A percentile compares a stretch with the other conserved stretches of the same genome.
Evolutionary conservation across 306 rosid species (phyloP).

Genomic region (Begonia peltatifolia): DNA sequence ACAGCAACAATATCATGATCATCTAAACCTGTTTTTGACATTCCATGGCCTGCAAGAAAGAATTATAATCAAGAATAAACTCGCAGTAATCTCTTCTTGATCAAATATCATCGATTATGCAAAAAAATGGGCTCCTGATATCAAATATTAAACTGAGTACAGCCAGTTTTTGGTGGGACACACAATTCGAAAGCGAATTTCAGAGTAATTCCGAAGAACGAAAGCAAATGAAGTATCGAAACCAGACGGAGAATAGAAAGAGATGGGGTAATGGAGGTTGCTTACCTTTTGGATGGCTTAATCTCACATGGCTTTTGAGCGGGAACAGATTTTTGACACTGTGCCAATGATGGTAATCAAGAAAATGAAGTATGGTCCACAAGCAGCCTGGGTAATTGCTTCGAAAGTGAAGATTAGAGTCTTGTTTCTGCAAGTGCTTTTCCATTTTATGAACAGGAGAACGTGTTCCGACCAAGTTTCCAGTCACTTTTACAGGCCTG

Average conservation of each 20-base stretch:
- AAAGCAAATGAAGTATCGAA: too few species aligned
- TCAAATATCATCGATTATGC: too few species aligned
- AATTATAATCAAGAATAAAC: not conserved
- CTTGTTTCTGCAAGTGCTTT: conserved; percentile 27
- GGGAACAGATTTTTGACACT: conserved; percentile 41
- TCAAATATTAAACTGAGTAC: too few species aligned
- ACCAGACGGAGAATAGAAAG: not conserved
- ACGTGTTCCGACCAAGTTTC: conserved; percentile 2
- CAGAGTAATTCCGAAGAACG: too few species aligned
- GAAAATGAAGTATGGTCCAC: conserved; percentile 48
- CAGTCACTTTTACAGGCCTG: not conserved
- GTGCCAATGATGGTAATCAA: conserved; percentile 60
- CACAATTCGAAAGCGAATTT: too few species aligned
- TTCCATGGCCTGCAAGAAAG: conserved; percentile 18
- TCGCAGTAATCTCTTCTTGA: too few species aligned
- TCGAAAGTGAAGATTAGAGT: conserved; percentile 23
- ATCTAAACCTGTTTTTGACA: conserved; percentile 6
- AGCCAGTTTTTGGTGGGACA: too few species aligned
- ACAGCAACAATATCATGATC: conserved; percentile 7
- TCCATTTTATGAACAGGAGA: conserved; percentile 29
- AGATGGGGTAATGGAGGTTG: not conserved
- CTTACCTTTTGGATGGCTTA: conserved; percentile 19
- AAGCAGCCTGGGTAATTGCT: conserved; percentile 46
- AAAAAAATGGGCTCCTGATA: too few species aligned
- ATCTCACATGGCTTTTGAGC: conserved; percentile 25